Evolutionary conservation across 75 land plant species (phyloP).

Genomic region (Azolla pinnata): DNA sequence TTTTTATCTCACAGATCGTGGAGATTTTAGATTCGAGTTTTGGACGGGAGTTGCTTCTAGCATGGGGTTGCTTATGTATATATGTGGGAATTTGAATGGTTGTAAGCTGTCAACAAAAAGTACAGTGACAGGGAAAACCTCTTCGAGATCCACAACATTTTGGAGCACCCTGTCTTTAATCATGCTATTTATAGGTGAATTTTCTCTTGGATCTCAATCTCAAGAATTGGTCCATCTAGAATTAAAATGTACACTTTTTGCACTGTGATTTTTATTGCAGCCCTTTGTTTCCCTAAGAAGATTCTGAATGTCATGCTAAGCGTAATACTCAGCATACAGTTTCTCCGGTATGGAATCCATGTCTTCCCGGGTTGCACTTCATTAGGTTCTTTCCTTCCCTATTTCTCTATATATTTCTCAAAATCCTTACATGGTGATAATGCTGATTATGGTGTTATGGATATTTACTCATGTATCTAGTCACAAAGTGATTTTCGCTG

Average conservation of each 20-base stretch:
- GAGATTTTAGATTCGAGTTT: slow-evolving; percentile 34
- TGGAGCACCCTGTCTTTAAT: slow-evolving; percentile 6
- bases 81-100: slow-evolving; percentile 12
- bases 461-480: not conserved
- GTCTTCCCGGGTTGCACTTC: slow-evolving; percentile 66
- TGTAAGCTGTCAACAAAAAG: not conserved
- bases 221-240: not conserved
- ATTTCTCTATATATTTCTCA: not conserved
- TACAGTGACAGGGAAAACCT: not conserved
- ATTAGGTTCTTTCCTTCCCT: slow-evolving; percentile 31
- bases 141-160: too few species aligned
- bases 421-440: not conserved
- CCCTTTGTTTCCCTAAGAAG: slow-evolving; percentile 7
- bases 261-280: slow-evolving; percentile 20
- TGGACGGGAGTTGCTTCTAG: slow-evolving; percentile 42
- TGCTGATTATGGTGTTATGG: not conserved
- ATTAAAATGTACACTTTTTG: not conserved
- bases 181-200: slow-evolving; percentile 15
- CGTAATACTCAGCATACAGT: slow-evolving; percentile 29
- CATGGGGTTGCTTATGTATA: slow-evolving; percentile 31
- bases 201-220: slow-evolving; percentile 2
- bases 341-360: slow-evolving; percentile 42
- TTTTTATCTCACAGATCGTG: slow-evolving; percentile 31
- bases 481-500: not conserved
- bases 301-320: slow-evolving; percentile 34